phyloP scores from a whole-genome alignment of 345 rosid species.

The Eucalyptus paniculata region DNA sequence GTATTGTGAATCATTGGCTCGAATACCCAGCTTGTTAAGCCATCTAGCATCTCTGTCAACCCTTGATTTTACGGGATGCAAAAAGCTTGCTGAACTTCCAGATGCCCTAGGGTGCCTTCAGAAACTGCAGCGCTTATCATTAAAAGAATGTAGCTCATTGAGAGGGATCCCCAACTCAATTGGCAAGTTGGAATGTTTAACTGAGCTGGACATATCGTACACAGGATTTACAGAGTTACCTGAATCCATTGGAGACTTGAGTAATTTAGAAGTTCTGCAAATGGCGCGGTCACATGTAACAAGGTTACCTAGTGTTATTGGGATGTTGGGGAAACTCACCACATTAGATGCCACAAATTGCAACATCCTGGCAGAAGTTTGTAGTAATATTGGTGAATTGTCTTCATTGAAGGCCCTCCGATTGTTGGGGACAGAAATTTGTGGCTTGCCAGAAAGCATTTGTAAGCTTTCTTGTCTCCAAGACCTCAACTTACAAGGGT shows the following conservation, averaged over 20 bases:
- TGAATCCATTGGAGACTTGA: background rate
- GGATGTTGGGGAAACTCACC: background rate
- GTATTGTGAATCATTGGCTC: background rate
- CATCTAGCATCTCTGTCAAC: background rate
- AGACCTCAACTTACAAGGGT: background rate
- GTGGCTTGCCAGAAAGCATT: background rate
- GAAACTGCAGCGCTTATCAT: background rate
- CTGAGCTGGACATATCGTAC: background rate
- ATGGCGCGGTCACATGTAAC: background rate
- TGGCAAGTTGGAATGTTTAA: background rate
- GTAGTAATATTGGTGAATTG: background rate
- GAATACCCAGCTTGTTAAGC: background rate
- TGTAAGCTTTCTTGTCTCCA: background rate
- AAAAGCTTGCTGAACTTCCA: background rate
- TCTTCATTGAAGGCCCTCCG: background rate
- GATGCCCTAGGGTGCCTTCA: background rate
- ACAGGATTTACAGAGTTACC: background rate
- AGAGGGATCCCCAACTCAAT: background rate
- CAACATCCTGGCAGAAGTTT: background rate
- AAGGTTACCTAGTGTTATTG: background rate
- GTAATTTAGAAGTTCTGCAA: background rate
- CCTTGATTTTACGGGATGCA: background rate
- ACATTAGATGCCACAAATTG: background rate
- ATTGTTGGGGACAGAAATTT: background rate
- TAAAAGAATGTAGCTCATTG: background rate